A percentile compares a stretch with the other conserved stretches of the same genome.
These are phyloP conservation scores for Spinacia oleracea DNA, from an alignment of 179 eudicot species.

Conservation along the genomic window DNA sequence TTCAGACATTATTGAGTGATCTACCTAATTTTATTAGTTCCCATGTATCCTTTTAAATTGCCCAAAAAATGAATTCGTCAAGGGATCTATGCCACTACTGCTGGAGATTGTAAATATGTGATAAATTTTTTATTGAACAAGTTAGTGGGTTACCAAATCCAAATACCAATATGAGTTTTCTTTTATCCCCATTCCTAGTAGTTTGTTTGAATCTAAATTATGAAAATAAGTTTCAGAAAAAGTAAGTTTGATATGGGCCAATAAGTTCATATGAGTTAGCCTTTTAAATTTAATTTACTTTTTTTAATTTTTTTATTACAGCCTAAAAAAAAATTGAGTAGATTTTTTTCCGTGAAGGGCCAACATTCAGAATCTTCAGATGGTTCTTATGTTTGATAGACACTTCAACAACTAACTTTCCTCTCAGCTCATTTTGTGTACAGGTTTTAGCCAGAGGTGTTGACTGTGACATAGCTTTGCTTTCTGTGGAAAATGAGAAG, in stretches of 20 bases:
- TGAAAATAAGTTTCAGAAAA: not conserved
- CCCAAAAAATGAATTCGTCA: not conserved
- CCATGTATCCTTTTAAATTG: not conserved
- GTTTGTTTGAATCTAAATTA: not conserved
- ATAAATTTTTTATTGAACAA: not conserved
- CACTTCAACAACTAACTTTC: slow-evolving; percentile 22
- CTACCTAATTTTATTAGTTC: not conserved
- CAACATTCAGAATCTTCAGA: not conserved
- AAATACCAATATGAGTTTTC: not conserved
- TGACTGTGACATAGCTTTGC: slow-evolving; percentile 93
- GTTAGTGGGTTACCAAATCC: not conserved
- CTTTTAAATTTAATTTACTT: no score
- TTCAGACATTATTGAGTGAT: not conserved
- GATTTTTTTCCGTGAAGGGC: not conserved
- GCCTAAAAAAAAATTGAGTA: not conserved
- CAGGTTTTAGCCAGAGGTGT: slow-evolving; percentile 96
- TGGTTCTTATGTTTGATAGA: slow-evolving; percentile 5
- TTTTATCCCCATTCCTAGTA: not conserved
- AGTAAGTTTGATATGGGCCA: not conserved
- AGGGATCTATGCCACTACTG: not conserved
- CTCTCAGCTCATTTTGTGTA: slow-evolving; percentile 27
- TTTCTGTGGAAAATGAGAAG: slow-evolving; percentile 79
- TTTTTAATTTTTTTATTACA: not conserved
- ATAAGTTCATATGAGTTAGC: not conserved
- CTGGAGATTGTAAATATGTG: not conserved